Evolutionary conservation across 805 yeast species (phyloP).

Genomic region (Citeromyces nyonsensis): DNA sequence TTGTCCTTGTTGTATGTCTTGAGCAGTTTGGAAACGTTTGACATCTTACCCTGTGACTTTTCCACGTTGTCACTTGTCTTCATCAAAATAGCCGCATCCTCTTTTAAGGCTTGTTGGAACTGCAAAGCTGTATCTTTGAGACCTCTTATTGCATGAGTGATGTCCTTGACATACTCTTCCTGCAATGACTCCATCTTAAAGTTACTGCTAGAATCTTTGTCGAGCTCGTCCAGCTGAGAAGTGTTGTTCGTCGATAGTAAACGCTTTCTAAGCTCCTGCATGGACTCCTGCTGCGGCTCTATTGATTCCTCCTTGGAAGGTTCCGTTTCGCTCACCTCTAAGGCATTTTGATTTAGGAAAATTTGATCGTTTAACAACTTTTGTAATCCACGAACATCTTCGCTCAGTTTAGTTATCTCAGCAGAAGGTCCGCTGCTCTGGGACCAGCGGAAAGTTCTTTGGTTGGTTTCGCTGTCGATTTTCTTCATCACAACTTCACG

Average conservation of each 20-base stretch:
- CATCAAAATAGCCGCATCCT: constrained; percentile 15
- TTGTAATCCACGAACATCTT: not conserved
- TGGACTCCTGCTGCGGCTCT: constrained; percentile 7
- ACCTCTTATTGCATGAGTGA: constrained; percentile 14
- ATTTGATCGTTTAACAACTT: not conserved
- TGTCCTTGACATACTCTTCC: constrained; percentile 13
- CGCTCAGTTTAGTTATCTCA: not conserved
- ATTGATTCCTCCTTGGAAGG: not conserved
- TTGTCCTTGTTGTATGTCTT: constrained; percentile 16
- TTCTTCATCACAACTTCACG: constrained; percentile 1
- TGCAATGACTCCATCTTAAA: constrained; percentile 15
- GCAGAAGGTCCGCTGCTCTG: not conserved
- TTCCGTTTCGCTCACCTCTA: not conserved
- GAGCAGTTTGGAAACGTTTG: constrained; percentile 11
- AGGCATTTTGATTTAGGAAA: not conserved
- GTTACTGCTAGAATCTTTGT: constrained; percentile 10
- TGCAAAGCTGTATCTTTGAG: constrained; percentile 14
- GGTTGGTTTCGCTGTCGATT: constrained; percentile 3
- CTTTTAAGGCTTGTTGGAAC: constrained; percentile 14
- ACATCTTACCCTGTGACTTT: constrained; percentile 11
- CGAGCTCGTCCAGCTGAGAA: constrained; percentile 12
- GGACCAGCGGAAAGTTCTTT: not conserved
- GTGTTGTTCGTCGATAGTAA: constrained; percentile 9
- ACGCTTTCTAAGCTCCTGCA: constrained; percentile 12
- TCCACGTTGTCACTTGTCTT: constrained; percentile 18